Evolutionary conservation across 148 eudicot genomes (phyloP), one percentile per base, ranked within the genome.

Genomic region (Vaccinium macrocarpon): DNA sequence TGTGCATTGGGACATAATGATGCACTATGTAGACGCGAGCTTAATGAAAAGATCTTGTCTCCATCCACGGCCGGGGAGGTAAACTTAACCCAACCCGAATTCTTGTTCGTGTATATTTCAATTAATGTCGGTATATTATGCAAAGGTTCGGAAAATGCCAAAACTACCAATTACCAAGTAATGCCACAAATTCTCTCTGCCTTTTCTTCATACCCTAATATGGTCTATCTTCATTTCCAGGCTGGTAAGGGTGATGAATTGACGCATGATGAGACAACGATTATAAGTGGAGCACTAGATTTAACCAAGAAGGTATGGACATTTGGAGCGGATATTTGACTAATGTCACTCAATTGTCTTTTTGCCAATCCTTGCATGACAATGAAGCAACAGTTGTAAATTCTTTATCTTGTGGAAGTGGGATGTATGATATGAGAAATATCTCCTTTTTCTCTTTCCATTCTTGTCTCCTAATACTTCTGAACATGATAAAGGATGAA

Each of bases 161-260:
- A 71, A 71, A 73, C n/a, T 68, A 49, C 61, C 46, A 49, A 23
- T 66, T 25, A 66, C 15, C 5, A 14, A 27, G 15, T 29, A 82
- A 32, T 32, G 25, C 78, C 19, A 49, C 0, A 1, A 6, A 16
- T 15, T n/a, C 0, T 53, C 55, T 52, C 25, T 50, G 50, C 48
- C 56, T 62, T 81, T 18, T 83, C 70, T 80, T 56, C 51, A 53
- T 21, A 38, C 21, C 23, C 18, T 78, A 46, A 71, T 53, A 46
- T 75, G 56, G 64, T 66, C 35, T 32, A 10, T 73, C 80, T 68
- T 88, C 57, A 35, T 70, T 52, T 62, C 84, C 80, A 95, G 97
- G 97, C 93, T 86, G 98, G 98, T 19, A 95, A 93, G 83, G 98
- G 98, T 64, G 98, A 97, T 76, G 98, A 95, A 84, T 93, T 95